These are phyloP conservation scores for Sclerotinia glacialis DNA, from an alignment of 2,329 filamentous ascomycete genomes.

Conservation along the genomic window DNA sequence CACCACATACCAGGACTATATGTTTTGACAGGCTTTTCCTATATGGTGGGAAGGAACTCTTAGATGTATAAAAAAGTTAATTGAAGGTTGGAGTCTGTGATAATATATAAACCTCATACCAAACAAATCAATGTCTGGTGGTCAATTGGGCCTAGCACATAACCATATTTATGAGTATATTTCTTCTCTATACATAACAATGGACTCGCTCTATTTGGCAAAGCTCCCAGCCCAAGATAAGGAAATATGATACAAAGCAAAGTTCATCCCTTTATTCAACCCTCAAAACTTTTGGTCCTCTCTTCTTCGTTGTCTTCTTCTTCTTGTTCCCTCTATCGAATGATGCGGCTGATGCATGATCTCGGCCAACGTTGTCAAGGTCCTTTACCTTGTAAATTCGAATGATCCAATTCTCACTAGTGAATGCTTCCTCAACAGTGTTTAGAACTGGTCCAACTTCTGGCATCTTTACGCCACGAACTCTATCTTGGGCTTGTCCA, in stretches of 20 bases:
- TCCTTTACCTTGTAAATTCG: conserved; percentile 99
- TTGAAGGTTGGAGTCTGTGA: not conserved
- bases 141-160: not conserved
- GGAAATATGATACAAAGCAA: conserved; percentile 37
- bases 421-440: conserved; percentile 94
- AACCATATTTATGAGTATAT: conserved; percentile 35
- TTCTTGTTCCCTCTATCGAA: conserved; percentile 82
- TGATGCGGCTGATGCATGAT: conserved; percentile 67
- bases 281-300: conserved; percentile 67
- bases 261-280: conserved; percentile 56
- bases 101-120: not conserved
- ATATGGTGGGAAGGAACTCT: not conserved
- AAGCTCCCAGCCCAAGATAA: conserved; percentile 25
- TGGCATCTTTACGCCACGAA: conserved; percentile 78
- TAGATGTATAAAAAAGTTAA: not conserved
- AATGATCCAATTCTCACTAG: conserved; percentile 99
- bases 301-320: conserved; percentile 72
- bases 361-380: conserved; percentile 90
- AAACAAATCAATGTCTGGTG: not conserved
- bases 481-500: conserved; percentile 86
- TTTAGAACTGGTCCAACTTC: conserved; percentile 79
- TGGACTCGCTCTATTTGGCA: conserved; percentile 28
- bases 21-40: not conserved
- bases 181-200: conserved; percentile 32
- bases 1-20: too few species aligned